A percentile compares a stretch with the other conserved stretches of the same genome.
Conservation (phyloP, 768 basidiomycete species). For the Suillus fuscotomentosus region DNA sequence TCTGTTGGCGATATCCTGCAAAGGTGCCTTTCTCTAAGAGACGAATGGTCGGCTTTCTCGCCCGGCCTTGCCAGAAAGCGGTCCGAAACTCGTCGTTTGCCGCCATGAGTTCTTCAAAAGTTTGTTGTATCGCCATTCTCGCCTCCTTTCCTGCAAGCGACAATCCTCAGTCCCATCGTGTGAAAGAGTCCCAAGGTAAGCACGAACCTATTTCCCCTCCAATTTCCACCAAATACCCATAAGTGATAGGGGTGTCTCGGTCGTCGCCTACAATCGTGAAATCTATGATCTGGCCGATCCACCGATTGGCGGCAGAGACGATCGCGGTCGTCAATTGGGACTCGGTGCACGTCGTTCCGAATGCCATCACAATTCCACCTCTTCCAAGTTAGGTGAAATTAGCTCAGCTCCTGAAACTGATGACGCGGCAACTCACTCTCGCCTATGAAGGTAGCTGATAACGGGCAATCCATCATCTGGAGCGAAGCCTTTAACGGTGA, state of each 20-base stretch:
- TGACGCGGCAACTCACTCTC: neutral
- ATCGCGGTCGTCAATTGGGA: neutral
- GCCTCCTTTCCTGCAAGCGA: neutral
- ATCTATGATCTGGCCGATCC: slow-evolving; percentile 3
- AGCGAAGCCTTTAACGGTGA: slow-evolving; percentile 10
- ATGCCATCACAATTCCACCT: slow-evolving; percentile 6
- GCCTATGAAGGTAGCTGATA: slow-evolving; percentile 1
- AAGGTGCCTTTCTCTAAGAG: slow-evolving; percentile 9
- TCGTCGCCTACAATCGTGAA: slow-evolving; percentile 8
- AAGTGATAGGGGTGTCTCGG: neutral
- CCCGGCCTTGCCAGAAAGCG: neutral
- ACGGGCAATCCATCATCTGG: slow-evolving; percentile 11
- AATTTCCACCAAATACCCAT: slow-evolving; percentile 7
- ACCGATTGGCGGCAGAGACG: neutral
- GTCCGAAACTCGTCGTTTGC: neutral
- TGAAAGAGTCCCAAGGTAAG: neutral
- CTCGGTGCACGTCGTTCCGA: neutral
- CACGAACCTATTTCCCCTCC: neutral
- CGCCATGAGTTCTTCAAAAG: neutral
- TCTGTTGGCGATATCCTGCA: slow-evolving; percentile 9
- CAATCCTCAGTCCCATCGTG: neutral
- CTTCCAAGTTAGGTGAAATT: slow-evolving; percentile 1
- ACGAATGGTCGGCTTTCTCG: slow-evolving; percentile 10
- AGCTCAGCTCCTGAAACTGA: neutral
- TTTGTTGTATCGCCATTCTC: neutral